Base-by-base conservation (phyloP, 1,139 yeast species). In the Pichia sp. region DNA sequence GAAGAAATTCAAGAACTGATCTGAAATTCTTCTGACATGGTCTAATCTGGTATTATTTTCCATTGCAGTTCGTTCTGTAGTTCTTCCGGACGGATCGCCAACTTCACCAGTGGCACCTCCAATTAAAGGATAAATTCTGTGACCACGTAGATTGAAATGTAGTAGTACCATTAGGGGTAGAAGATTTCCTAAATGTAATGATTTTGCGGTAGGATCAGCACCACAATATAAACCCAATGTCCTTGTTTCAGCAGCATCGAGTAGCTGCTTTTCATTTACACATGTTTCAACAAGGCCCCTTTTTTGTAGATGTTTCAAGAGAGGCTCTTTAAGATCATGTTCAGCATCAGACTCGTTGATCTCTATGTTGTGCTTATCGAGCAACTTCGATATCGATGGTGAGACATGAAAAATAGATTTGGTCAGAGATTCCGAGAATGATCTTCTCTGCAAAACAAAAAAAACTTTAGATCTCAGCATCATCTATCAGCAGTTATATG, bases 41-140 rank as follows among this genome's bases (percentile, higher is more conserved):
- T 70, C 70, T 42, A 73, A 63, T 53, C 95, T 74, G 17, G 75
- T 78, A 2, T 72, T 67, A 1, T 74, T 75, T 14, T 75, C 83
- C 73, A 92, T 76, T 10, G 72, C 75, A 4, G 73, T 69, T 57
- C 99, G 77, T 65, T 90, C 98, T 0, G 91, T 81, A 1, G 78
- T 73, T 63, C 97, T 77, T 0, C 99, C 99, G 56, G 97, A 89
- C 1, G 99, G 99, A 69, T 93, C 99, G 6, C 99, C 99, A 1
- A 93, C 96, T 16, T 82, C 81, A 3, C 97, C 98, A 0, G 99
- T 93, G 9, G 98, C 99, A n/a, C 98, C 99, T 9, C 99, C 99
- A 7, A 93, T 89, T 14, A 95, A 70, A 0, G 95, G 91, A 10
- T 84, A 83, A 10, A 90, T 83, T 61, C 81, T 81, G 67, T 92